A percentile compares a stretch with the other conserved stretches of the same genome.
phyloP scores from a whole-genome alignment of 495 filamentous ascomycete genomes.

The Geoglossum glabrum region DNA sequence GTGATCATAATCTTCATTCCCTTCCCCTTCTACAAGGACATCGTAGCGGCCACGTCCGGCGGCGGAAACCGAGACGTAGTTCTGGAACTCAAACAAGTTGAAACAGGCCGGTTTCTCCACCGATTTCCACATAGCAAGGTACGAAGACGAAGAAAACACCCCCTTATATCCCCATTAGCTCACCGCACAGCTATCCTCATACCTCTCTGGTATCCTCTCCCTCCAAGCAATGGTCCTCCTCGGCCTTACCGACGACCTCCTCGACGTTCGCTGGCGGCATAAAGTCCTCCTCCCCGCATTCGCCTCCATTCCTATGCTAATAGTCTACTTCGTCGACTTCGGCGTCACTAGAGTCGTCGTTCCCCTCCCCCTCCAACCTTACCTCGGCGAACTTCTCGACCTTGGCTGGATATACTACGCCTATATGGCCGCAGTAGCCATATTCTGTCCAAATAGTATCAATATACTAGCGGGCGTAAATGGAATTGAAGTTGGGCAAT shows the following conservation, averaged over 20 bases:
- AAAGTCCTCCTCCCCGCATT: conserved; percentile 95
- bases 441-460: conserved; percentile 95
- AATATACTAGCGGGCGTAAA: conserved; percentile 98
- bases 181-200: conserved; percentile 58
- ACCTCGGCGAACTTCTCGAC: conserved; percentile 66
- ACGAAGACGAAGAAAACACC: conserved; percentile 8
- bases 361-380: conserved; percentile 60
- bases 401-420: conserved; percentile 77
- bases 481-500: conserved; percentile 89
- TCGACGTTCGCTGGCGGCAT: conserved; percentile 97
- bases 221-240: conserved; percentile 78
- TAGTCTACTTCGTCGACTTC: conserved; percentile 96
- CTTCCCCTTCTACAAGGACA: conserved; percentile 94
- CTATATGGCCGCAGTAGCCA: conserved; percentile 88
- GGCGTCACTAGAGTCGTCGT: conserved; percentile 90
- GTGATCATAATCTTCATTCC: conserved; percentile 80
- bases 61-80: conserved; percentile 81
- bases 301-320: conserved; percentile 78
- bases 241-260: conserved; percentile 85
- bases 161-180: neutral
- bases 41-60: conserved; percentile 86
- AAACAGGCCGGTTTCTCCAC: conserved; percentile 65
- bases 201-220: conserved; percentile 81
- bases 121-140: conserved; percentile 90
- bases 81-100: conserved; percentile 38